Evolutionary conservation across 352 stramenopile genomes (phyloP).

Genomic region (Globisporangium splendens): DNA sequence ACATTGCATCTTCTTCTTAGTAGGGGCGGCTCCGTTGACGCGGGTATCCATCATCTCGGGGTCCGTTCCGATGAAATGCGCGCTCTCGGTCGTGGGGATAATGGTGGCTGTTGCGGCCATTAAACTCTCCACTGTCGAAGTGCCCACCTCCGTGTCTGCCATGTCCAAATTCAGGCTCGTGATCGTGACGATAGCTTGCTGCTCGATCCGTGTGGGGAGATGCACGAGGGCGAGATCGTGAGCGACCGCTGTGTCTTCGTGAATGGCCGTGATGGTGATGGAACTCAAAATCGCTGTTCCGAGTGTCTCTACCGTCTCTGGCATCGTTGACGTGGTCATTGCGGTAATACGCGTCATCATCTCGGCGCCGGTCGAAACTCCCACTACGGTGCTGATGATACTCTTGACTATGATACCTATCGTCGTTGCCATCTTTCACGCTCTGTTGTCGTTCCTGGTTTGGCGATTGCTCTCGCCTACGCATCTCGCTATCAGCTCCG

Average conservation of each 20-base stretch:
- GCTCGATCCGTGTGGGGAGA: neutral
- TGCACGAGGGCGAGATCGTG: conserved; percentile 3
- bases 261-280: neutral
- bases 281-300: neutral
- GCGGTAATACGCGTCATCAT: neutral
- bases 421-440: neutral
- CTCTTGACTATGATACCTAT: neutral
- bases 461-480: neutral
- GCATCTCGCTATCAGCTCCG: neutral
- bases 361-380: conserved; percentile 5
- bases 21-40: conserved; percentile 7
- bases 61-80: conserved; percentile 2
- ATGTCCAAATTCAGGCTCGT: neutral
- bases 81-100: conserved; percentile 2
- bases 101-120: neutral
- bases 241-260: conserved; percentile 1
- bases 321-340: neutral
- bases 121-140: conserved; percentile 6
- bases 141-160: neutral
- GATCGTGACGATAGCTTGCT: neutral
- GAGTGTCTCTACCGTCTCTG: neutral
- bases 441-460: neutral
- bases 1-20: neutral
- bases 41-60: conserved; percentile 3
- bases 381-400: neutral